Percentiles rank a stretch among this genome's conserved stretches.
These are phyloP conservation scores for Trametes cingulata DNA, from an alignment of 768 basidiomycete species.

Conservation along the genomic window DNA sequence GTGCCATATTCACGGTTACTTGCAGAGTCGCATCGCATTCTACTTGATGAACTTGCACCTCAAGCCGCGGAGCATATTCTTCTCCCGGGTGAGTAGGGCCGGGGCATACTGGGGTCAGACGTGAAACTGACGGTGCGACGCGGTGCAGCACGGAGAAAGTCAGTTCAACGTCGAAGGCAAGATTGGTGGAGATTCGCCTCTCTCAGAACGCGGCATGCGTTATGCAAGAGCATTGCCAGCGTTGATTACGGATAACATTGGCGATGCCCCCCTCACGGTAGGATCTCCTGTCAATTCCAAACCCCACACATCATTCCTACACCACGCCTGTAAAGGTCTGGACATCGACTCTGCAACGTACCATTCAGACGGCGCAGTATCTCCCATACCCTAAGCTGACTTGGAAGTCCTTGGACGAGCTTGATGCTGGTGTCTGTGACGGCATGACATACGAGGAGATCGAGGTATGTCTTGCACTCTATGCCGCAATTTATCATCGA, in stretches of 20 bases:
- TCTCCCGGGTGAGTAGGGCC: slow-evolving; percentile 72
- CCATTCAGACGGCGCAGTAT: slow-evolving; percentile 83
- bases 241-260: slow-evolving; percentile 88
- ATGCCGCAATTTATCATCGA: neutral
- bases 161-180: slow-evolving; percentile 95
- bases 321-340: slow-evolving; percentile 63
- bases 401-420: slow-evolving; percentile 98
- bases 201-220: slow-evolving; percentile 81
- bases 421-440: slow-evolving; percentile 99
- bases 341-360: slow-evolving; percentile 96
- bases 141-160: slow-evolving; percentile 89
- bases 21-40: slow-evolving; percentile 96
- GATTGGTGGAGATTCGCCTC: slow-evolving; percentile 93
- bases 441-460: slow-evolving; percentile 99
- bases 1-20: slow-evolving; percentile 87
- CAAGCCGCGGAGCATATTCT: slow-evolving; percentile 94
- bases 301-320: neutral
- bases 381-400: slow-evolving; percentile 90
- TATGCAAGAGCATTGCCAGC: slow-evolving; percentile 87
- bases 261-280: slow-evolving; percentile 84
- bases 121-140: neutral
- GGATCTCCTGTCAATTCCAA: slow-evolving; percentile 16
- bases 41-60: slow-evolving; percentile 98
- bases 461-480: slow-evolving; percentile 53
- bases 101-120: too few relatives aligned